Evolutionary conservation across 2,329 filamentous ascomycete genomes (phyloP).

Genomic region (Thielaviopsis ethacetica): DNA sequence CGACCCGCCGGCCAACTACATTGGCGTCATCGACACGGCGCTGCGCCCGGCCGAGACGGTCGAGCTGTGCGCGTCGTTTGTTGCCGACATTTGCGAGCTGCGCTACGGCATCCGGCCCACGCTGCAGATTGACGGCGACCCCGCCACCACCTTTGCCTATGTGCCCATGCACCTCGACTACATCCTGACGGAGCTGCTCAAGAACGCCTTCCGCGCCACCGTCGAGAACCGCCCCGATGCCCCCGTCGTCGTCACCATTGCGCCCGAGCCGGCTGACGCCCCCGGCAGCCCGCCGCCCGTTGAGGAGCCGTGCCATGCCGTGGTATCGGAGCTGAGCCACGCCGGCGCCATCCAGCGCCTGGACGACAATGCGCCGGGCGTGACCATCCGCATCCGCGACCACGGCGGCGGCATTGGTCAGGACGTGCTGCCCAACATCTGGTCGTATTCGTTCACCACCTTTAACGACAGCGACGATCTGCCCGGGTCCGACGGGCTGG

Average conservation of each 20-base stretch:
- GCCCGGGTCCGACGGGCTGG: constrained; percentile 32
- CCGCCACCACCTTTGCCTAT: constrained; percentile 78
- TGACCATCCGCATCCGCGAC: constrained; percentile 90
- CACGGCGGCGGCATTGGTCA: constrained; percentile 86
- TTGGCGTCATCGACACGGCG: constrained; percentile 88
- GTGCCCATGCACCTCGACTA: constrained; percentile 95
- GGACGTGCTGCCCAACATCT: constrained; percentile 70
- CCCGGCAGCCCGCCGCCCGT: constrained; percentile 11
- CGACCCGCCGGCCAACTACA: constrained; percentile 47
- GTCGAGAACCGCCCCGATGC: constrained; percentile 67
- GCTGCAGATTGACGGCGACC: constrained; percentile 69
- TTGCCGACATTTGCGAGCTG: constrained; percentile 90
- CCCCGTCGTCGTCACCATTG: constrained; percentile 83
- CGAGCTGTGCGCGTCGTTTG: constrained; percentile 71
- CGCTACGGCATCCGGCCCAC: constrained; percentile 81
- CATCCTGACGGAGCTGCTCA: constrained; percentile 88
- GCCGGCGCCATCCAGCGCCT: constrained; percentile 32
- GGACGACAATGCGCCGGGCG: constrained; percentile 56
- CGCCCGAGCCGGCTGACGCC: constrained; percentile 39
- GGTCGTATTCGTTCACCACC: constrained; percentile 95
- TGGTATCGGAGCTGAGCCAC: constrained; percentile 1
- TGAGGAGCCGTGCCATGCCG: not conserved
- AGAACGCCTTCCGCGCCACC: constrained; percentile 90
- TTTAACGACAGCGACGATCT: constrained; percentile 46
- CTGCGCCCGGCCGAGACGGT: constrained; percentile 69